Evolutionary conservation across 2,329 filamentous ascomycete genomes (phyloP), one percentile per base, ranked within the genome.

Genomic region (Botrytis medusae): DNA sequence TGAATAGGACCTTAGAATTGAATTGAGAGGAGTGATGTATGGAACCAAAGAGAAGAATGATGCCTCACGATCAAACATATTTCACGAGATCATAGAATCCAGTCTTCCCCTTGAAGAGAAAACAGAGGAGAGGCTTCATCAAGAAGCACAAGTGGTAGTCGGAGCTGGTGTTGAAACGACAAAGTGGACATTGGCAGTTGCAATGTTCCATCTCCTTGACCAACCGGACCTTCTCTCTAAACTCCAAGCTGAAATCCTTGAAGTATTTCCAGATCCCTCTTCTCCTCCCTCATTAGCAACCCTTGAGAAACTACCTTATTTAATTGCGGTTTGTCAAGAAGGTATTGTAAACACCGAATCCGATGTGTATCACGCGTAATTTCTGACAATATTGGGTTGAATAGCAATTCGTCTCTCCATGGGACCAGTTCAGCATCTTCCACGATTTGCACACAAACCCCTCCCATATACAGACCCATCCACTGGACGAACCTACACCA

Each of bases 111-210:
- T 74, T 1, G 46, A 77, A 8, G 83, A 84, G 48, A 84, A 84
- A 74, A 76, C 78, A 0, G 46, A 77, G 1, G 32, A 67, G 1
- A 78, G 83, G 0, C 76, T 84, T 10, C 75, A 75, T 8, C 76
- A 80, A 5, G 83, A 85, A 25, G 80, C 68, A 32, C 72, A 75
- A 60, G 62, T 83, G 1, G 78, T 82, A 9, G 78, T 77, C 1
- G 64, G 71, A 29, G 84, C 83, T 8, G 84, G 82, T 2, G 82
- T 80, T n/a, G 80, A 83, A 51, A 85, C 83, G 0, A 81, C 80
- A 0, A 78, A 78, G 14, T 80, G 79, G 75, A 77, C 80, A 0
- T 76, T 85, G 14, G 74, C 79, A 4, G 74, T 82, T 10, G 76
- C 80, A 8, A 78, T 80, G 14, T 85, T 80, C 76, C 74, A 83